phyloP scores from a whole-genome alignment of 208 protist species.

The Acanthamoeba castellanii region DNA sequence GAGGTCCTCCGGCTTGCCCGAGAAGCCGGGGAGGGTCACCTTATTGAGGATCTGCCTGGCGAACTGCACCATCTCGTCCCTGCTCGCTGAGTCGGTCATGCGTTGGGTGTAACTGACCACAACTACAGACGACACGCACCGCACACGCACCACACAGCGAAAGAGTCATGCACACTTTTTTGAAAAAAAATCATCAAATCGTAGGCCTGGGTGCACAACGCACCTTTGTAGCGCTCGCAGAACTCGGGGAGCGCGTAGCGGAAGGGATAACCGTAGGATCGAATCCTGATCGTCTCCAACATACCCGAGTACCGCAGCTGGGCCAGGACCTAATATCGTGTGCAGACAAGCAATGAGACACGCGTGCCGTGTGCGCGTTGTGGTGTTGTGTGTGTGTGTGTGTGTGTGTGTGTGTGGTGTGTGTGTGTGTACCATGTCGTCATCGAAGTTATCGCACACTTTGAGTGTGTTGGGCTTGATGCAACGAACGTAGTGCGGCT shows the following conservation, averaged over 20 bases:
- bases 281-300: slow-evolving; percentile 81
- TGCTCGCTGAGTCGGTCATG: background rate
- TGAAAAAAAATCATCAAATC: too few relatives aligned
- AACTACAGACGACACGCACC: background rate
- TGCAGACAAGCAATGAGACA: background rate
- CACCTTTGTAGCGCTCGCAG: slow-evolving; percentile 64
- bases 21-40: background rate
- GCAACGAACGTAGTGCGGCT: slow-evolving; percentile 88
- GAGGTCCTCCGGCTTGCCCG: background rate
- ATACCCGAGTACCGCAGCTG: slow-evolving; percentile 83
- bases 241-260: slow-evolving; percentile 60
- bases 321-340: background rate
- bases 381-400: background rate
- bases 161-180: background rate
- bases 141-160: background rate
- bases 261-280: slow-evolving; percentile 74
- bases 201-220: background rate
- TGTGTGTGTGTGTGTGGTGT: background rate
- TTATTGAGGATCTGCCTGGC: background rate
- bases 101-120: background rate
- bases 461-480: slow-evolving; percentile 86
- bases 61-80: background rate
- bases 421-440: slow-evolving; percentile 26
- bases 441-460: slow-evolving; percentile 30
- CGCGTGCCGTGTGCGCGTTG: background rate